These are phyloP conservation scores for Solanum verrucosum DNA, from an alignment of 257 asterid genomes.

Conservation along the genomic window DNA sequence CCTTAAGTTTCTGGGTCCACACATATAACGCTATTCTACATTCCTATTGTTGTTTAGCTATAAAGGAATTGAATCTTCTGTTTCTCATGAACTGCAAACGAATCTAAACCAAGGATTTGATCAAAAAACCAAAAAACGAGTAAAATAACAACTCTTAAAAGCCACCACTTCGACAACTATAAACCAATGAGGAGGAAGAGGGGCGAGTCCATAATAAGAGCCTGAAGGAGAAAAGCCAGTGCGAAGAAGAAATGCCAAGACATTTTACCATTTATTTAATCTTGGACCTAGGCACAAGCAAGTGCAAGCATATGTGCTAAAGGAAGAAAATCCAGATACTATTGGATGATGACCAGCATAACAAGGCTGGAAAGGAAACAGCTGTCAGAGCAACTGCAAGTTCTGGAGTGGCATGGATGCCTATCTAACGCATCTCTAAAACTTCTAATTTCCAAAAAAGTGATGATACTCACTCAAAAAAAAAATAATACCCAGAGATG, in stretches of 20 bases:
- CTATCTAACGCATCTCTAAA: neutral
- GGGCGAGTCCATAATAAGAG: neutral
- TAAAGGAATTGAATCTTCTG: neutral
- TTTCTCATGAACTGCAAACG: neutral
- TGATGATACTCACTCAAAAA: neutral
- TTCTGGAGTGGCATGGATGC: neutral
- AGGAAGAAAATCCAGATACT: neutral
- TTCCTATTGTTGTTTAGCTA: neutral
- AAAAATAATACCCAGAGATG: neutral
- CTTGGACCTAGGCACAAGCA: neutral
- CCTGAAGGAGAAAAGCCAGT: neutral
- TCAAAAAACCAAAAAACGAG: neutral
- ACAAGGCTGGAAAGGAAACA: neutral
- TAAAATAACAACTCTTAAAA: neutral
- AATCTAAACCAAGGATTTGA: neutral
- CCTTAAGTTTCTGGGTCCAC: neutral
- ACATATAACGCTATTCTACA: neutral
- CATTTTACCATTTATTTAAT: neutral
- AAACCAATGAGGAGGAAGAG: neutral
- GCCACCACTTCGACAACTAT: neutral
- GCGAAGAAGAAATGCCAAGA: neutral
- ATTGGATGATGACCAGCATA: neutral
- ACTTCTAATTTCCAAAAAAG: neutral
- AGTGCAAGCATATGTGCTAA: neutral
- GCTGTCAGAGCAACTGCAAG: neutral